phyloP scores from a whole-genome alignment of 495 filamentous ascomycete species.

The Staphylotrichum longicolle region DNA sequence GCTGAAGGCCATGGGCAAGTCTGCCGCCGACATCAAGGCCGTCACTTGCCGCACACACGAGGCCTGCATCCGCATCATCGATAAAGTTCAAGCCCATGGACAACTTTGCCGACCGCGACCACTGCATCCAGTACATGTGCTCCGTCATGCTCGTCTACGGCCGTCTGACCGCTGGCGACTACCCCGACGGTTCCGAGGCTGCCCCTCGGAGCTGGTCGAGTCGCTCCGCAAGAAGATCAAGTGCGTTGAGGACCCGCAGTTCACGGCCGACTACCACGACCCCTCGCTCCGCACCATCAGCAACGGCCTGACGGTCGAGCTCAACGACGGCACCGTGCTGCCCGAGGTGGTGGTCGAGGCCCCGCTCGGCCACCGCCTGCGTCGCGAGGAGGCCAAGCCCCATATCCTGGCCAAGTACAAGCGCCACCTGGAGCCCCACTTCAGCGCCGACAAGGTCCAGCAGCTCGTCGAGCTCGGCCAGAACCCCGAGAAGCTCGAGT shows the following conservation, averaged over 20 bases:
- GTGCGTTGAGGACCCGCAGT: constrained; percentile 94
- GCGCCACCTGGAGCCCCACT: constrained; percentile 84
- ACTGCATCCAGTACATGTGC: constrained; percentile 99
- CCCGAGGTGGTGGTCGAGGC: constrained; percentile 93
- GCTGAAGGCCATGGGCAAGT: constrained; percentile 81
- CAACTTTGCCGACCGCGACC: constrained; percentile 98
- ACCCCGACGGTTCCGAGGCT: constrained; percentile 85
- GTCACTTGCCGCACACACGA: constrained; percentile 96
- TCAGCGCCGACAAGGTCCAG: constrained; percentile 67
- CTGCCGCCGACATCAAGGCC: constrained; percentile 87
- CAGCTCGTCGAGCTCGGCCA: constrained; percentile 74
- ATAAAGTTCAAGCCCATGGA: constrained; percentile 99
- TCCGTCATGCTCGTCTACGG: constrained; percentile 92
- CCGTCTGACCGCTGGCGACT: constrained; percentile 86
- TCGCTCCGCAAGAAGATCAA: constrained; percentile 84
- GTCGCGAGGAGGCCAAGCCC: constrained; percentile 95
- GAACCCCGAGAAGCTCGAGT: constrained; percentile 70
- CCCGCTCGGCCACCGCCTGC: constrained; percentile 85
- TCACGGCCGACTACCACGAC: constrained; percentile 92
- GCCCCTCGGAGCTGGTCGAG: constrained; percentile 85
- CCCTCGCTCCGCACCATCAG: constrained; percentile 89
- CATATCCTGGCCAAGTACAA: constrained; percentile 93
- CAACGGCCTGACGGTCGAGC: constrained; percentile 88
- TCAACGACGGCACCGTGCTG: constrained; percentile 92
- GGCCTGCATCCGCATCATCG: constrained; percentile 96